Base-by-base conservation (phyloP, 208 protist species). In the Angomonas desouzai region DNA sequence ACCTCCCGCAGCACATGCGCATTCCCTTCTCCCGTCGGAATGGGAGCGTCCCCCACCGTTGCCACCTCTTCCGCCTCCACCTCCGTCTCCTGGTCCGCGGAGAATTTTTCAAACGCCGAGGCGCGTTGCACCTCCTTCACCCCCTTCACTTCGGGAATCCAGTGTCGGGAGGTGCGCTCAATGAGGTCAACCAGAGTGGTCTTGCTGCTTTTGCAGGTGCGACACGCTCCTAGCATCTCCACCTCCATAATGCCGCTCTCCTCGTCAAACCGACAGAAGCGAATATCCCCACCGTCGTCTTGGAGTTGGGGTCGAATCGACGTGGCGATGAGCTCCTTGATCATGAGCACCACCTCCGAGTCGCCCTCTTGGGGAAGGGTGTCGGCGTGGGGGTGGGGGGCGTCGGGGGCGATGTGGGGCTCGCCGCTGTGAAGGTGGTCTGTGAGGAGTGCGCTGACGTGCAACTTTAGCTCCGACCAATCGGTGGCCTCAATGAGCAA, bases 221-320 rank as follows among this genome's bases (percentile, higher is more conserved):
- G 71, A 58, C 93, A 97, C 57, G 89, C 87, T 1, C 93, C 93
- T n/a, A 95, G 86, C 70, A 97, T 79, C 74, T 94, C 82, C 36
- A 97, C 86, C 38, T 78, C 72, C 84, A 97, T 80, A 23, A 81
- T 74, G 7, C 79, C 84, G 3, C 48, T 40, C 11, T 69, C 70
- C 3, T 59, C 67, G 29, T 87, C 80, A 49, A 96, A 89, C 23
- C 77, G 43, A 9, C 91, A 64, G 71, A 93, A 92, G 28, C 87
- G 83, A 64, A 97, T 89, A 64, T 96, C 91, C 30, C 93, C 93
- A 30, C 93, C 93, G 64, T 97, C 93, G 29, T 89, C 77, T 62
- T 97, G 91, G 55, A 97, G 79, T 73, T 92, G 77, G 18, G 93
- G 91, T 32, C 91, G 83, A 22, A 97, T 89, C 18, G 71, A 85